These are phyloP conservation scores for Fusarium nematophilum DNA, from an alignment of 2,329 filamentous ascomycete genomes.

Conservation along the genomic window DNA sequence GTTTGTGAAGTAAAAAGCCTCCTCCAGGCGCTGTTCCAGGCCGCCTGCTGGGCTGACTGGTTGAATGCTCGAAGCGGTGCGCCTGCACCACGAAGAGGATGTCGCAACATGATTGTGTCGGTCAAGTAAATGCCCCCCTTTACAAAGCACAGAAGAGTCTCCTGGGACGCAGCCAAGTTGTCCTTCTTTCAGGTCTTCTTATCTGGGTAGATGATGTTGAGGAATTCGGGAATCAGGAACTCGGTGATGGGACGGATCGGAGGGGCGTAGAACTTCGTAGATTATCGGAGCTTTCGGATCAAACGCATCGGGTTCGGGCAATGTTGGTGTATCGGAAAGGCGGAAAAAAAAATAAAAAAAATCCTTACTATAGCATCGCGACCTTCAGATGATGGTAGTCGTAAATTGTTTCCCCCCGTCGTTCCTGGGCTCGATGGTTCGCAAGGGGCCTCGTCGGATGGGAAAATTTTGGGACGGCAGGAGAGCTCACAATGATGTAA, in stretches of 20 bases:
- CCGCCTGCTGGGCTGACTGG: constrained; percentile 31
- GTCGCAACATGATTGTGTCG: constrained; percentile 41
- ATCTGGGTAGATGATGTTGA: constrained; percentile 3
- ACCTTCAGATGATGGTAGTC: neutral
- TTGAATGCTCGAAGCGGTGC: constrained; percentile 35
- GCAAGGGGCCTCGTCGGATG: constrained; percentile 14
- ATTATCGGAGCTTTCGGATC: constrained; percentile 39
- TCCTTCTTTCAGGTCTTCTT: neutral
- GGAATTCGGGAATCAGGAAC: constrained; percentile 19
- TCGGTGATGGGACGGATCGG: constrained; percentile 19
- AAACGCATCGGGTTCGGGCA: constrained; percentile 19
- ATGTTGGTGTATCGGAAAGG: constrained; percentile 10
- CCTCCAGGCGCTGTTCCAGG: constrained; percentile 45
- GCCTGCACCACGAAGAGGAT: constrained; percentile 39
- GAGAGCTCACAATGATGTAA: constrained; percentile 37
- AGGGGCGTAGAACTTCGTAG: constrained; percentile 32
- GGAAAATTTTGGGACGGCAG: constrained; percentile 27
- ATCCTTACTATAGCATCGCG: constrained; percentile 25
- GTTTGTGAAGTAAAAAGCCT: constrained; percentile 45
- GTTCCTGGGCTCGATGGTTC: constrained; percentile 15
- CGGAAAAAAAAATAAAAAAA: too few relatives aligned
- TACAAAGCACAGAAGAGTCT: neutral
- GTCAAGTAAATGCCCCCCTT: neutral
- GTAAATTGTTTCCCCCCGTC: constrained; percentile 11
- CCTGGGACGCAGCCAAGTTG: neutral